Base-by-base conservation (phyloP, 2,329 filamentous ascomycete genomes). In the Hirsutella minnesotensis region DNA sequence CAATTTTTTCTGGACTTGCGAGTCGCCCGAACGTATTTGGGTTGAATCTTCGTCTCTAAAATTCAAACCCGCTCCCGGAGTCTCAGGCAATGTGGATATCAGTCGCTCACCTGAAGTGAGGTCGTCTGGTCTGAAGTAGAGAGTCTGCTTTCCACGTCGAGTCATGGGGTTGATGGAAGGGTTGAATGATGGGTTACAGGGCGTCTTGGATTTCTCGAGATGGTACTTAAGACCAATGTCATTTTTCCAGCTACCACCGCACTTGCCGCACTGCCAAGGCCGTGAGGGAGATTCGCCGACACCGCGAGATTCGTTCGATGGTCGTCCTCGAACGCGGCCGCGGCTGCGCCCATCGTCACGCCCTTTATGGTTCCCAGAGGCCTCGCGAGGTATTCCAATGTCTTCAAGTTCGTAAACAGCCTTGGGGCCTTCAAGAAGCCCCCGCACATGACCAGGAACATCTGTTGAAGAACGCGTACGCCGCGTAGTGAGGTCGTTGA, bases 191-290 rank as follows among this genome's bases (percentile, higher is more conserved):
- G 73, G 68, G 49, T 79, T 79, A 51, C 75, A 79, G 13, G 64
- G 19, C 3, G 70, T 70, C 45, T 63, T 63, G 1, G 75, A 72
- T 50, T 77, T 78, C 29, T 68, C 69, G 13, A 71, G 56, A 47
- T 79, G 75, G 51, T 79, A 79, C 40, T 76, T 73, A 15, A 79
- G 59, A 0, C 75, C 75, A 38, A 74, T 61, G 29, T 72, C 63
- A 41, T 79, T 79, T 54, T 77, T 77, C 73, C 74, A 79, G 10
- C 56, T 59, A 3, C 66, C 67, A 9, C 67, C 67, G 45, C 75
- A 79, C 36, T 67, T 72, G 9, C 73, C 66, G 47, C 75, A 79
- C 18, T 57, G 61, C 51, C 61, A 76, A 2, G 59, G 49, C 22
- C 60, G 59, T 15, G 48, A 44, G 29, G 38, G 44, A n/a, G 52